Evolutionary conservation across 129 eudicot species (phyloP), one percentile per base, ranked within the genome.

Genomic region (Pulicaria dysenterica): DNA sequence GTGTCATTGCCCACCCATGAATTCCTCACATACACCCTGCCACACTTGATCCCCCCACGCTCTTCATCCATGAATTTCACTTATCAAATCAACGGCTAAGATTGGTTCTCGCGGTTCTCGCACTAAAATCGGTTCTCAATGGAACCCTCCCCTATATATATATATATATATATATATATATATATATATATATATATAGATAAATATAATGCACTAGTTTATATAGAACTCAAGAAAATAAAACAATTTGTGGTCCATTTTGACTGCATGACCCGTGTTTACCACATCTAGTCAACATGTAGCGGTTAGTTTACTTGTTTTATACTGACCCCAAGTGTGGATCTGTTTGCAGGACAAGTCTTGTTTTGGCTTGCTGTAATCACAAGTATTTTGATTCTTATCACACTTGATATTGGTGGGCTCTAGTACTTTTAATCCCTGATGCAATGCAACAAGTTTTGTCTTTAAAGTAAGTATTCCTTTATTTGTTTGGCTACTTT

Each of bases 311-410:
- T 49, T 55, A 15, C 37, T n/a, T 67, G 15, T 59, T 60, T 67
- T 48, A 24, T 50, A 15, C 50, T 77, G 77, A 69, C 4, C 54
- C 4, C 54, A 42, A 43, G 8, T 12, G 50, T 78, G 73, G 39
- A 39, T 80, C 67, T 39, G 16, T 72, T 72, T 85, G 86, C 87
- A 87, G 97, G 78, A 39, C 86, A 88, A 54, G 81, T 80, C 34
- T 80, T 91, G 69, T 57, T 91, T 54, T 91, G 97, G 97, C 88
- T 91, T 76, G 88, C 88, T 13, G 75, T 91, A 70, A 73, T 91
- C 65, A 91, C 97, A 24, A 73, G 84, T 74, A 70, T 88, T 50
- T 80, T 83, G 12, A 90, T 91, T 48, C 81, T 88, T 72, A 80
- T 78, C 46, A 89, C 97, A 42, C 17, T 86, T 8, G 76, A 82